phyloP scores from a whole-genome alignment of 106 monocot genomes.

The Posidonia australis region DNA sequence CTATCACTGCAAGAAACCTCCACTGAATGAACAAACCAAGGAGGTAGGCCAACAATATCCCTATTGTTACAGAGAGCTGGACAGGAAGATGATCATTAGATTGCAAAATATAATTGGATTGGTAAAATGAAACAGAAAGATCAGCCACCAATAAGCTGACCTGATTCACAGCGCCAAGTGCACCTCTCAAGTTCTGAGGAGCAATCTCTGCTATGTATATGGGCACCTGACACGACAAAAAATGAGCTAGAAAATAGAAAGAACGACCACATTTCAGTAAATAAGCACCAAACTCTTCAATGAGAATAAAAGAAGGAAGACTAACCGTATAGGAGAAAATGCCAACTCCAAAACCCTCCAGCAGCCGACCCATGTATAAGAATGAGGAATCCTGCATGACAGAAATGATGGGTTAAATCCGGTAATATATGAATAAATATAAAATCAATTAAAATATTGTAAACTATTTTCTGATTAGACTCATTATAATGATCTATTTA shows the following conservation, averaged over 20 bases:
- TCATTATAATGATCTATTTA: too few species aligned
- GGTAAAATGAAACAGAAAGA: not conserved
- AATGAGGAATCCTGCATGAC: constrained; percentile 68
- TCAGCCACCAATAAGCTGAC: constrained; percentile 16
- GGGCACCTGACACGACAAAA: constrained; percentile 46
- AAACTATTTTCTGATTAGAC: too few species aligned
- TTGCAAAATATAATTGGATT: not conserved
- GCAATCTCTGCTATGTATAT: constrained; percentile 95
- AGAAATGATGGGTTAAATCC: constrained; percentile 1
- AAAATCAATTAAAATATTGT: too few species aligned
- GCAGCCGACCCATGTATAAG: constrained; percentile 81
- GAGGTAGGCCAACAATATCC: constrained; percentile 71
- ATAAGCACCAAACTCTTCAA: not conserved
- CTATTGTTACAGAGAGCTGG: constrained; percentile 87
- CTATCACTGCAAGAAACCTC: constrained; percentile 83
- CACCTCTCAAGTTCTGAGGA: constrained; percentile 93
- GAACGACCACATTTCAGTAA: not conserved
- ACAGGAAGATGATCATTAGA: not conserved
- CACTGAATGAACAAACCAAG: constrained; percentile 80
- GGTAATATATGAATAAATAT: too few species aligned
- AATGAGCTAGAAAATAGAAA: not conserved
- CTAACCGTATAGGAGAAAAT: constrained; percentile 72
- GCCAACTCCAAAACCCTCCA: constrained; percentile 94
- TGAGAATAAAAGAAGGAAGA: not conserved
- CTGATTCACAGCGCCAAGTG: constrained; percentile 89